Conservation (phyloP, 148 eudicot species). For the Drosera capensis region DNA sequence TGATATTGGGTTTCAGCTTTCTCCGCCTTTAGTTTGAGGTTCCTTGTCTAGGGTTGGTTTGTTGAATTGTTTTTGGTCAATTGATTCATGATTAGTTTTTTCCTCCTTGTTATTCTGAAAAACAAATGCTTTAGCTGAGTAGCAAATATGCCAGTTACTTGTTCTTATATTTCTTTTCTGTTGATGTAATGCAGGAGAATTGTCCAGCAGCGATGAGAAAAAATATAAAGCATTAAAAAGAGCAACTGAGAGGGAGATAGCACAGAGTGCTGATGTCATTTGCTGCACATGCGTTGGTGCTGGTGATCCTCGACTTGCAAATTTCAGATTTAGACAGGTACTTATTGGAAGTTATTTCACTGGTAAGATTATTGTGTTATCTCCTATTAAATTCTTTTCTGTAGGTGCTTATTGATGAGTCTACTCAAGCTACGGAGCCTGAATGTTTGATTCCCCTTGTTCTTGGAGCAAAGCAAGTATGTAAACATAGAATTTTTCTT, state of each 20-base stretch:
- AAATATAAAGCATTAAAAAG: constrained; percentile 92
- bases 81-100: too few species aligned
- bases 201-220: constrained; percentile 97
- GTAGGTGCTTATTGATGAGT: constrained; percentile 98
- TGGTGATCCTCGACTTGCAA: constrained; percentile 93
- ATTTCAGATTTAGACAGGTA: constrained; percentile 98
- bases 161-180: not conserved
- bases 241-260: constrained; percentile 97
- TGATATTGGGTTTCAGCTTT: too few species aligned
- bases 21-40: too few species aligned
- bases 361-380: too few species aligned
- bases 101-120: too few species aligned
- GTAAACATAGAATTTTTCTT: not conserved
- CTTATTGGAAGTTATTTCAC: too few species aligned
- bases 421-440: constrained; percentile 96
- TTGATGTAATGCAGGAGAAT: constrained; percentile 40
- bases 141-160: too few species aligned
- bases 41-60: too few species aligned
- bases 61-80: too few species aligned
- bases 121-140: too few species aligned
- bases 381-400: too few species aligned
- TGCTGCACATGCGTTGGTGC: constrained; percentile 99
- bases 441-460: constrained; percentile 96
- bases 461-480: constrained; percentile 97
- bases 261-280: constrained; percentile 99